Evolutionary conservation across 495 filamentous ascomycete species (phyloP).

Genomic region (Penicillium verhagenii): DNA sequence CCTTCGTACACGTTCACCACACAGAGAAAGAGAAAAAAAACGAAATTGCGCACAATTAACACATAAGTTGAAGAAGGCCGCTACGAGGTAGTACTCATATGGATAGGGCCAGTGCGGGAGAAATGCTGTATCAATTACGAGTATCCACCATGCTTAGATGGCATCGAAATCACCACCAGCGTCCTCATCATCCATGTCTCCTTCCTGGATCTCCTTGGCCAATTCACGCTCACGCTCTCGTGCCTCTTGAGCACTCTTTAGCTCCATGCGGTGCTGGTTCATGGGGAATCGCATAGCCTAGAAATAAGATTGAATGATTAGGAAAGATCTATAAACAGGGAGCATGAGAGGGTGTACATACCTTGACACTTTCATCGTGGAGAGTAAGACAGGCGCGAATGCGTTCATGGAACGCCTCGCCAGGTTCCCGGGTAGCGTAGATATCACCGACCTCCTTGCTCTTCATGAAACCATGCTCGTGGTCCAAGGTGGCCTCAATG

Average conservation of each 20-base stretch:
- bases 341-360: slow-evolving; percentile 37
- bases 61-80: slow-evolving; percentile 29
- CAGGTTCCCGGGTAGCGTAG: slow-evolving; percentile 92
- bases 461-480: slow-evolving; percentile 96
- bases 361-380: slow-evolving; percentile 98
- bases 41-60: slow-evolving; percentile 28
- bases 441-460: slow-evolving; percentile 94
- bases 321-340: not conserved
- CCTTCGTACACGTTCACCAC: slow-evolving; percentile 32
- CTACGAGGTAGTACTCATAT: slow-evolving; percentile 18
- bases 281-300: slow-evolving; percentile 98
- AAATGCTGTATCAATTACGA: slow-evolving; percentile 22
- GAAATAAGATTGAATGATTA: slow-evolving; percentile 8
- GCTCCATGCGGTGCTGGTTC: slow-evolving; percentile 96
- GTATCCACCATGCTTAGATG: slow-evolving; percentile 56
- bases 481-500: slow-evolving; percentile 92
- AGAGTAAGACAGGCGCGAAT: slow-evolving; percentile 86
- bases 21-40: slow-evolving; percentile 24
- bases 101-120: slow-evolving; percentile 16
- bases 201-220: slow-evolving; percentile 98
- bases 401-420: slow-evolving; percentile 94
- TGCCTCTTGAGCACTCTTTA: slow-evolving; percentile 97
- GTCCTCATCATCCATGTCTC: slow-evolving; percentile 96
- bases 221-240: slow-evolving; percentile 93
- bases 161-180: slow-evolving; percentile 96